A percentile compares a stretch with the other conserved stretches of the same genome.
Conservation (phyloP, 1,284 basidiomycete genomes). For the Cutaneotrichosporon sp. region DNA sequence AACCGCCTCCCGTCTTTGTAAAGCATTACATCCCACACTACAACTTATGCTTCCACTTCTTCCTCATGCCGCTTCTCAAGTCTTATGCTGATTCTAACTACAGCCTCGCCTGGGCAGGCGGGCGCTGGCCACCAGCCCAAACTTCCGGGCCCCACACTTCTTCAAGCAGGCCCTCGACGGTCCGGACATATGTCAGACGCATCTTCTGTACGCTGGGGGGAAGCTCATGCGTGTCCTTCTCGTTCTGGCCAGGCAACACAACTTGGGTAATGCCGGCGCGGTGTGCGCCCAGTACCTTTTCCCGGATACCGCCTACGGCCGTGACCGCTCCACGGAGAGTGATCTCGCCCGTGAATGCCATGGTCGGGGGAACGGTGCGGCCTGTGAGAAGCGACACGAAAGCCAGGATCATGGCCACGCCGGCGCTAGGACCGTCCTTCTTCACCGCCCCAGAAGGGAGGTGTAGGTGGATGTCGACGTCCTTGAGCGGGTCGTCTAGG, state of each 20-base stretch:
- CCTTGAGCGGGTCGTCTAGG: slow-evolving; percentile 45
- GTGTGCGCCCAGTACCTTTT: slow-evolving; percentile 90
- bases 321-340: slow-evolving; percentile 86
- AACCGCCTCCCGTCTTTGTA: too few species aligned
- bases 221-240: slow-evolving; percentile 86
- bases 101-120: slow-evolving; percentile 6
- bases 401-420: slow-evolving; percentile 83
- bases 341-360: slow-evolving; percentile 92
- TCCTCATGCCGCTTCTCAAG: too few species aligned
- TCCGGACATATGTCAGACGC: slow-evolving; percentile 63
- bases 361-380: slow-evolving; percentile 72
- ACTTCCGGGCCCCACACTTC: slow-evolving; percentile 40
- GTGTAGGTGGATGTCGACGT: slow-evolving; percentile 75
- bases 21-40: too few species aligned
- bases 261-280: slow-evolving; percentile 78
- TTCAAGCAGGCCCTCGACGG: slow-evolving; percentile 40
- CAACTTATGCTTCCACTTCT: too few species aligned
- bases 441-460: slow-evolving; percentile 93
- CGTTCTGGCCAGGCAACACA: slow-evolving; percentile 76
- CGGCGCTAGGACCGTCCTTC: slow-evolving; percentile 94
- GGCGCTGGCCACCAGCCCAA: slow-evolving; percentile 11
- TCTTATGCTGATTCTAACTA: slow-evolving; percentile 4
- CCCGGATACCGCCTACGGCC: slow-evolving; percentile 87
- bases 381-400: slow-evolving; percentile 84
- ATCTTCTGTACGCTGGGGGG: slow-evolving; percentile 86